These are phyloP conservation scores for Aspergillus japonicus DNA, from an alignment of 2,329 filamentous ascomycete genomes.

Conservation along the genomic window DNA sequence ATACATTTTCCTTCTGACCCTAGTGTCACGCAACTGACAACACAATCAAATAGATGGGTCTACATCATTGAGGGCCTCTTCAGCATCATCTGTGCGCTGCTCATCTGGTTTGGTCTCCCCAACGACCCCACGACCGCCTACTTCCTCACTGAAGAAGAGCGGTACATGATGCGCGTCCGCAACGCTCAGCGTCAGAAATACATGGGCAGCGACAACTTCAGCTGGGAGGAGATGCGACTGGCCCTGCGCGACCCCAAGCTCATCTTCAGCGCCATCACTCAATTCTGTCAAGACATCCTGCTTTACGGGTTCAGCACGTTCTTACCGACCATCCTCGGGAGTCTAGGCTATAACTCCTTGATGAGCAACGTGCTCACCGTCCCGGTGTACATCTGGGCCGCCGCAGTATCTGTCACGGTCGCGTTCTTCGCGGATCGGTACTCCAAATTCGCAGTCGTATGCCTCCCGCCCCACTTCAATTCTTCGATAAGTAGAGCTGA, in stretches of 20 bases:
- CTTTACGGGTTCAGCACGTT: constrained; percentile 61
- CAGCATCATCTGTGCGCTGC: constrained; percentile 43
- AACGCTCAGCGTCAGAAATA: constrained; percentile 49
- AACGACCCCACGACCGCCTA: constrained; percentile 50
- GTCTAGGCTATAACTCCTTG: constrained; percentile 53
- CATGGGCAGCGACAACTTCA: constrained; percentile 52
- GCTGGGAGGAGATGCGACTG: constrained; percentile 51
- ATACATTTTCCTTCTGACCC: not conserved
- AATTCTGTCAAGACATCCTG: constrained; percentile 55
- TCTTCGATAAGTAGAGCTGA: not conserved
- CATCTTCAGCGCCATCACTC: constrained; percentile 50
- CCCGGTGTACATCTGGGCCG: constrained; percentile 56
- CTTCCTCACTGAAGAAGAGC: constrained; percentile 51
- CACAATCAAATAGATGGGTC: constrained; percentile 36
- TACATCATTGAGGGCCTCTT: constrained; percentile 53
- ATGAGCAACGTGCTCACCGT: constrained; percentile 56
- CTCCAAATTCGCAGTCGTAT: constrained; percentile 29
- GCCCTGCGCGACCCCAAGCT: constrained; percentile 53
- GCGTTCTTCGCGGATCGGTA: constrained; percentile 51
- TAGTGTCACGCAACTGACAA: not conserved
- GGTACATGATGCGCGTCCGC: constrained; percentile 52
- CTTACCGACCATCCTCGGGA: constrained; percentile 55
- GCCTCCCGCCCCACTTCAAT: not conserved
- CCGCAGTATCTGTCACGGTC: constrained; percentile 45
- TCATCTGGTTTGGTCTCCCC: constrained; percentile 51